Conservation (phyloP, 2,329 filamentous ascomycete genomes). For the Pyrenochaeta sp. region DNA sequence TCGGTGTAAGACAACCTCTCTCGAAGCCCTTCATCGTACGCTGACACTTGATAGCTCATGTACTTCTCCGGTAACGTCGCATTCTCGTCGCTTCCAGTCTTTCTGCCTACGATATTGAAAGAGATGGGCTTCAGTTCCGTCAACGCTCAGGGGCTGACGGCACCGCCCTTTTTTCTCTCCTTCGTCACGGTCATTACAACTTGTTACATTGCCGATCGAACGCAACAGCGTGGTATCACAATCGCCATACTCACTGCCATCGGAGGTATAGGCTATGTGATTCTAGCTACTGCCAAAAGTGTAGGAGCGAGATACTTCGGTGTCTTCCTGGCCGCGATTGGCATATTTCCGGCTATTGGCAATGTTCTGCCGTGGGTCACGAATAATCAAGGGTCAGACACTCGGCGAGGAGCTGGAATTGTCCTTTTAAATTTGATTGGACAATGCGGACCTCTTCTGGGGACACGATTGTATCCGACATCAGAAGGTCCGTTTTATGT, state of each 20-base stretch:
- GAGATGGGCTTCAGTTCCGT: conserved; percentile 73
- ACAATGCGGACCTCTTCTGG: conserved; percentile 53
- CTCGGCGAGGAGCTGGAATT: conserved; percentile 70
- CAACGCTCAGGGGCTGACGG: conserved; percentile 74
- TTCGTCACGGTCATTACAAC: conserved; percentile 68
- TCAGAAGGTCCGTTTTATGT: conserved; percentile 42
- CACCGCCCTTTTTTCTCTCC: conserved; percentile 73
- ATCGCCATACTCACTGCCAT: conserved; percentile 64
- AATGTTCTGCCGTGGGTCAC: conserved; percentile 76
- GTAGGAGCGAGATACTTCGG: conserved; percentile 60
- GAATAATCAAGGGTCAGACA: conserved; percentile 73
- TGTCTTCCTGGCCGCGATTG: conserved; percentile 63
- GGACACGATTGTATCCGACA: conserved; percentile 44
- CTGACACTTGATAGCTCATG: conserved; percentile 33
- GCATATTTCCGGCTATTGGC: conserved; percentile 72
- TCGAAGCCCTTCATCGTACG: background rate
- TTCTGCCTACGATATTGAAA: conserved; percentile 53
- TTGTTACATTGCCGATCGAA: conserved; percentile 70
- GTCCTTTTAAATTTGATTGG: conserved; percentile 73
- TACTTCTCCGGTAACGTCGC: conserved; percentile 52
- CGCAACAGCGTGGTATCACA: conserved; percentile 68
- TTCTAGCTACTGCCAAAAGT: conserved; percentile 65
- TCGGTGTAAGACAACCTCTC: conserved; percentile 35
- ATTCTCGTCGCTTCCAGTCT: conserved; percentile 61
- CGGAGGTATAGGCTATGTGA: conserved; percentile 68